Conservation (phyloP, 73 alveolate species). For the Stentor coeruleus region DNA sequence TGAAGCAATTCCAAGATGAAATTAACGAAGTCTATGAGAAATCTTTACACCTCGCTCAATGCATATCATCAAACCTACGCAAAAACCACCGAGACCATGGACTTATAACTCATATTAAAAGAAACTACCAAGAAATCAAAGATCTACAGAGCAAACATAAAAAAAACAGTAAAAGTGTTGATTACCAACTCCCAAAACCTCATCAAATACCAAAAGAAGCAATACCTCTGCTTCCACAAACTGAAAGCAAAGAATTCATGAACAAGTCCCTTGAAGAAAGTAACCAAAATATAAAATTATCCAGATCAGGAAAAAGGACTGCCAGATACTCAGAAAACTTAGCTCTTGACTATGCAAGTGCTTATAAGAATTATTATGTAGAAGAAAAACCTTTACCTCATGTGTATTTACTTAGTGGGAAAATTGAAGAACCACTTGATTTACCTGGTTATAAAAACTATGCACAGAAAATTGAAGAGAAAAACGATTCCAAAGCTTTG, state of each 20-base stretch:
- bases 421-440: neutral
- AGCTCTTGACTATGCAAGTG: no score
- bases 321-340: neutral
- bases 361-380: neutral
- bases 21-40: neutral
- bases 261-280: slow-evolving; percentile 1
- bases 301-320: neutral
- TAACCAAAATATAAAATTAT: neutral
- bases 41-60: neutral
- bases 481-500: neutral
- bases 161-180: neutral
- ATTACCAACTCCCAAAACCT: neutral
- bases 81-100: neutral
- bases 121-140: neutral
- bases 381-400: neutral
- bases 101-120: neutral
- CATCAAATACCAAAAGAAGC: neutral
- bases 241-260: neutral
- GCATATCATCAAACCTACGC: neutral
- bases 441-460: neutral
- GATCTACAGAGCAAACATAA: neutral
- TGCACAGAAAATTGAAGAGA: neutral
- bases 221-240: neutral
- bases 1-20: neutral
- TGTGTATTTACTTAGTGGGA: neutral